These are phyloP conservation scores for Amylocarpus encephaloides DNA, from an alignment of 2,329 filamentous ascomycete genomes.

Conservation along the genomic window DNA sequence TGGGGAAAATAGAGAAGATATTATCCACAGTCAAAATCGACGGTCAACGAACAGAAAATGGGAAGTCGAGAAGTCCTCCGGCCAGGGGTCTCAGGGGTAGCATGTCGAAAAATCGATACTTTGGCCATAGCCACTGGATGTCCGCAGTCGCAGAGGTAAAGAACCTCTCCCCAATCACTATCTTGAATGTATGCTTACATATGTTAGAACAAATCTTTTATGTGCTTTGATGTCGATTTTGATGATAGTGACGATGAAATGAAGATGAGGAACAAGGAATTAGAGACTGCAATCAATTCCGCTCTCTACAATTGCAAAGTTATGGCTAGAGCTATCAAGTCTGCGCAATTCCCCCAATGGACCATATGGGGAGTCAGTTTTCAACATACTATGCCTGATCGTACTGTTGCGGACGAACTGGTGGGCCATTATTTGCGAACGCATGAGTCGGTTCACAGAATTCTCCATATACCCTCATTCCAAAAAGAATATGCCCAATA, in stretches of 20 bases:
- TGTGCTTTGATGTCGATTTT: constrained; percentile 4
- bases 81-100: constrained; percentile 10
- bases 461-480: constrained; percentile 43
- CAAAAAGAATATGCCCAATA: constrained; percentile 37
- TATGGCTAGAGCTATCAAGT: constrained; percentile 18
- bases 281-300: constrained; percentile 1
- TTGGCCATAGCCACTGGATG: constrained; percentile 27
- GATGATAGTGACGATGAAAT: not conserved
- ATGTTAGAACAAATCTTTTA: not conserved
- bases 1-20: constrained; percentile 9
- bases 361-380: constrained; percentile 11
- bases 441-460: constrained; percentile 38
- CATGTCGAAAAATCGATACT: constrained; percentile 23
- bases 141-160: constrained; percentile 21
- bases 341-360: constrained; percentile 9
- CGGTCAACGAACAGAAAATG: not conserved
- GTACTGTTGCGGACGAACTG: constrained; percentile 31
- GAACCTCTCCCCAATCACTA: not conserved
- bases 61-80: not conserved
- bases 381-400: constrained; percentile 16
- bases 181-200: not conserved
- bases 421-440: constrained; percentile 38
- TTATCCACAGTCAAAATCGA: not conserved
- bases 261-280: not conserved
- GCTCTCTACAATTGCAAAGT: constrained; percentile 19